Evolutionary conservation across 306 rosid genomes (phyloP), one percentile per base, ranked within the genome.

Genomic region (Castanea mollissima): DNA sequence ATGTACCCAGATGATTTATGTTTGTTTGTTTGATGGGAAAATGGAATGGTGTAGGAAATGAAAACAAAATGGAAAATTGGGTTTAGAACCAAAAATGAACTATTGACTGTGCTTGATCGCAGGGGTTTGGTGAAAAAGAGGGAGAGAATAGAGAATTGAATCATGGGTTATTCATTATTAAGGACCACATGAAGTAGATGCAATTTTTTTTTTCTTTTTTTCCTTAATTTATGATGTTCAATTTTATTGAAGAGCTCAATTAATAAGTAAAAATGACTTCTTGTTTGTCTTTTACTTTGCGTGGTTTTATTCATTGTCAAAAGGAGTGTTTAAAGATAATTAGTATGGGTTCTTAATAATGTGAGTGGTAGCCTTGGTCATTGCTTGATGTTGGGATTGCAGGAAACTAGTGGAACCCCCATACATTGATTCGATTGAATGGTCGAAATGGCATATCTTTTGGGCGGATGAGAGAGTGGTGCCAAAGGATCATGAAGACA

Each of bases 381-480:
- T 55, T 23, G 35, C 23, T 78, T 64, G 75, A 72, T 41, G 73
- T 52, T 76, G 74, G 27, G 35, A 74, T 79, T 65, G 51, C 92
- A 94, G 97, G 90, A 94, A 92, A 87, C 76, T 94, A 44, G 78
- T 85, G 75, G 98, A 92, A 76, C 86, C 89, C 55, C 98, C 90
- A 2, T 89, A 92, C 51, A 54, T 80, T 70, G 83, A 88, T 79
- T 71, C 86, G 4, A 82, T 94, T 74, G 87, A 89, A 0, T 94
- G 97, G 98, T 87, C 87, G 2, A 92, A 83, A 75, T 94, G 98
- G 98, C 97, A 89, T 72, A 82, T 94, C 69, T 92, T 94, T 55
- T 92, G 91, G 97, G 96, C 82, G 63, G 97, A 94, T 54, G 97
- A 94, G 85, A 92, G 87, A 83, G 97, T 92, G 46, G 97, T 94